phyloP scores from a whole-genome alignment of 2,329 filamentous ascomycete genomes.

The Sporothrix humicola region DNA sequence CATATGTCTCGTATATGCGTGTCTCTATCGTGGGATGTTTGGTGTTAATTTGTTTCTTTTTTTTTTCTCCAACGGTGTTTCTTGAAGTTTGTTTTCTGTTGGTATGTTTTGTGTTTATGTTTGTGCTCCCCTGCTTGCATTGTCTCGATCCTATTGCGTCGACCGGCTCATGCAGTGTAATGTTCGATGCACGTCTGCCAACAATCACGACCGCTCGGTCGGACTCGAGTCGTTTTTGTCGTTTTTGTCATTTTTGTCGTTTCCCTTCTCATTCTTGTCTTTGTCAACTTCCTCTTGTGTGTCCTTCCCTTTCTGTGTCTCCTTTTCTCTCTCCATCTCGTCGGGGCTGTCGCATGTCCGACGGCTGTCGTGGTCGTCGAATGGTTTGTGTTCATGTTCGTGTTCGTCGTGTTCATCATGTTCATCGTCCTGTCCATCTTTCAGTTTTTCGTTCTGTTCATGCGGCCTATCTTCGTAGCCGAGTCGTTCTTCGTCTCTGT shows the following conservation, averaged over 20 bases:
- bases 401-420: neutral
- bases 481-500: neutral
- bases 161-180: neutral
- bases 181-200: neutral
- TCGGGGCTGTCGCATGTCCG: constrained; percentile 14
- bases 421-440: neutral
- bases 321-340: neutral
- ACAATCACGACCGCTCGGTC: neutral
- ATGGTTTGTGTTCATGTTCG: neutral
- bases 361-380: constrained; percentile 12
- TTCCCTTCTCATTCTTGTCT: too few relatives aligned
- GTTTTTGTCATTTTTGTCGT: too few relatives aligned
- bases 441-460: neutral
- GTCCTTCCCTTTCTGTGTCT: too few relatives aligned
- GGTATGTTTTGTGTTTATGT: neutral
- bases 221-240: too few relatives aligned
- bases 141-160: neutral
- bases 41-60: neutral
- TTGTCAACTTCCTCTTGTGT: too few relatives aligned
- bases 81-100: neutral
- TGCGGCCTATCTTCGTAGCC: neutral
- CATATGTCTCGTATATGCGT: constrained; percentile 20
- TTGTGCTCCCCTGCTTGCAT: neutral
- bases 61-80: neutral
- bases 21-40: constrained; percentile 6